phyloP scores from a whole-genome alignment of 805 yeast genomes.

The Hanseniaspora thailandica region DNA sequence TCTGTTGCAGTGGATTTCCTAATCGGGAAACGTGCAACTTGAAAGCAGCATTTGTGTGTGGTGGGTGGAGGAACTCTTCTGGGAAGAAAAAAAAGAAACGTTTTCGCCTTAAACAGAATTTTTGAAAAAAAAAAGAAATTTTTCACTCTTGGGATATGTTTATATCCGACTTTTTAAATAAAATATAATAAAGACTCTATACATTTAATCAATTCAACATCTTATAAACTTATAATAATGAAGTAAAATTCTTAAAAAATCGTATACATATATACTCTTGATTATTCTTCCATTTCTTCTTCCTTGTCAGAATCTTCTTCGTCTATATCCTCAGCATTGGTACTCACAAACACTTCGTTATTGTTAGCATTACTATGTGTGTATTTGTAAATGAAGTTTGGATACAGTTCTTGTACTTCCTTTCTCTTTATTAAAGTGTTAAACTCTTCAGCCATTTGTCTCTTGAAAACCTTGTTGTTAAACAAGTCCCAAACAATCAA shows the following conservation, averaged over 20 bases:
- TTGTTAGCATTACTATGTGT: slow-evolving; percentile 25
- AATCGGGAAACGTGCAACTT: background rate
- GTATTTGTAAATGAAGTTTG: slow-evolving; percentile 62
- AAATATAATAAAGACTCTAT: background rate
- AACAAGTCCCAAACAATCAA: slow-evolving; percentile 89
- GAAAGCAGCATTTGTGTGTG: background rate
- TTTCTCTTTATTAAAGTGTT: slow-evolving; percentile 39
- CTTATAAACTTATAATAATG: too few species aligned
- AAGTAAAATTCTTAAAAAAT: background rate
- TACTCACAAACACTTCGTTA: slow-evolving; percentile 47
- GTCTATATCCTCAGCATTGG: slow-evolving; percentile 54
- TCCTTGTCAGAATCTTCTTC: slow-evolving; percentile 48
- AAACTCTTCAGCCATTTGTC: slow-evolving; percentile 50
- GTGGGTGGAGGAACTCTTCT: background rate
- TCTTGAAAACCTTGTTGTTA: slow-evolving; percentile 67
- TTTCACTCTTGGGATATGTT: too few species aligned
- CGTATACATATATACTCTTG: background rate
- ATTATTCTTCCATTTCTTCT: slow-evolving; percentile 29
- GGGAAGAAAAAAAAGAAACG: background rate
- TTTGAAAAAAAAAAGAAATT: too few species aligned
- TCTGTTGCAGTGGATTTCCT: background rate
- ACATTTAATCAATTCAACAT: too few species aligned
- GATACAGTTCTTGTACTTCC: slow-evolving; percentile 43
- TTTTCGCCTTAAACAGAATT: background rate
- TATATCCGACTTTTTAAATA: background rate